Percentiles rank a stretch among this genome's conserved stretches.
These are phyloP conservation scores for Penicillium sp. DNA, from an alignment of 2,329 filamentous ascomycete species.

Conservation along the genomic window DNA sequence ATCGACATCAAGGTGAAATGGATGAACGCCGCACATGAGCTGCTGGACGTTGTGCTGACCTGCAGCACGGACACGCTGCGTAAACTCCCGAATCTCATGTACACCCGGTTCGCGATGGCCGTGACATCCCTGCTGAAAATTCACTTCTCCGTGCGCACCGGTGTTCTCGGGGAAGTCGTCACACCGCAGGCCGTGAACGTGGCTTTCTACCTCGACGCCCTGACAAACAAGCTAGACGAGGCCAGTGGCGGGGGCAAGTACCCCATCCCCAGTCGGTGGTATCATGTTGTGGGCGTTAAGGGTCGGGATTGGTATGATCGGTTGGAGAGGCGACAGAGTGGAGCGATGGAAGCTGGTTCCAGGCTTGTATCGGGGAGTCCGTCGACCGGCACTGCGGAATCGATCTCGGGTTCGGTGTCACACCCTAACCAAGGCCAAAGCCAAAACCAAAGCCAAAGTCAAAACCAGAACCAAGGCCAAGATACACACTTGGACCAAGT, in stretches of 20 bases:
- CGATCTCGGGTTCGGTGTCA: neutral
- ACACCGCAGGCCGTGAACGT: constrained; percentile 30
- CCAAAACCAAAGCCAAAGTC: neutral
- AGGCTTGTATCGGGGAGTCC: constrained; percentile 11
- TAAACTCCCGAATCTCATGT: constrained; percentile 34
- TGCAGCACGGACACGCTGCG: constrained; percentile 36
- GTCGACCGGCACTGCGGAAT: constrained; percentile 14
- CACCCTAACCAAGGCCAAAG: neutral
- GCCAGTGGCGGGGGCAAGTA: constrained; percentile 34
- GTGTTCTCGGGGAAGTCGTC: constrained; percentile 32
- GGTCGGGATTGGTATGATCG: constrained; percentile 34
- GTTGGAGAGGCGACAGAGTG: constrained; percentile 25
- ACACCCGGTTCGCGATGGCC: constrained; percentile 32
- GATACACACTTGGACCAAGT: neutral
- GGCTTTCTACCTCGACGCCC: constrained; percentile 31
- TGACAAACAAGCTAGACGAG: constrained; percentile 31
- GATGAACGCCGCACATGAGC: constrained; percentile 36
- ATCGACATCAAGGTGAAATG: constrained; percentile 39
- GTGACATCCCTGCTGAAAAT: constrained; percentile 36
- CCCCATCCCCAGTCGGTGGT: constrained; percentile 35
- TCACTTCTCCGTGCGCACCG: constrained; percentile 33
- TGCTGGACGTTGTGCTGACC: constrained; percentile 32
- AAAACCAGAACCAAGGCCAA: neutral
- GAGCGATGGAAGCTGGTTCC: constrained; percentile 1
- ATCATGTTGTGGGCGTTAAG: constrained; percentile 32